A percentile compares a stretch with the other conserved stretches of the same genome.
Conservation (phyloP, 306 rosid genomes). For the Myrica gale region DNA sequence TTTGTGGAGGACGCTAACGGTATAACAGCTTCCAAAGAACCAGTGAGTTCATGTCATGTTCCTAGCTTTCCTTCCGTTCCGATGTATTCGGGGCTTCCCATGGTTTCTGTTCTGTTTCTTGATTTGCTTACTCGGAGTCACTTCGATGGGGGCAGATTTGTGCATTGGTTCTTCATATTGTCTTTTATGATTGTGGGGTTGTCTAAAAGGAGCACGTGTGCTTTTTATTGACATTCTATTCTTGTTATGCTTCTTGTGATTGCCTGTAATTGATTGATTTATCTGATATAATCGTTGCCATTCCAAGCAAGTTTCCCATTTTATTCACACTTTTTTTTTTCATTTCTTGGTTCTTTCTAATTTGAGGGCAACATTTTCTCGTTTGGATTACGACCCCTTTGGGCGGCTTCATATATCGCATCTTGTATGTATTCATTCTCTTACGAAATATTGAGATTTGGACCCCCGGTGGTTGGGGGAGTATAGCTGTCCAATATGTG, state of each 20-base stretch:
- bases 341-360: background rate
- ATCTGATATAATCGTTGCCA: background rate
- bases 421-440: background rate
- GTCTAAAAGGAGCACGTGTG: background rate
- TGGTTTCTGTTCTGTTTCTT: background rate
- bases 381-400: too few relatives aligned
- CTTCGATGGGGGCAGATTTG: background rate
- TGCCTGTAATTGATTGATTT: background rate
- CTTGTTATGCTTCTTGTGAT: background rate
- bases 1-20: constrained; percentile 1
- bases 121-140: background rate
- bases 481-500: background rate
- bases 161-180: background rate
- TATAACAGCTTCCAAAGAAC: background rate
- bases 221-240: background rate
- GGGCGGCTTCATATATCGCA: background rate
- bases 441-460: background rate
- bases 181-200: background rate
- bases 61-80: background rate
- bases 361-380: too few relatives aligned
- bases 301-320: constrained; percentile 5
- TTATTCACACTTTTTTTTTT: background rate
- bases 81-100: background rate
- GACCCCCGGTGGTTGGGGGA: too few relatives aligned
- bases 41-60: background rate